Evolutionary conservation across 331 rosid species (phyloP), one percentile per base, ranked within the genome.

Genomic region (Acacia concinna): DNA sequence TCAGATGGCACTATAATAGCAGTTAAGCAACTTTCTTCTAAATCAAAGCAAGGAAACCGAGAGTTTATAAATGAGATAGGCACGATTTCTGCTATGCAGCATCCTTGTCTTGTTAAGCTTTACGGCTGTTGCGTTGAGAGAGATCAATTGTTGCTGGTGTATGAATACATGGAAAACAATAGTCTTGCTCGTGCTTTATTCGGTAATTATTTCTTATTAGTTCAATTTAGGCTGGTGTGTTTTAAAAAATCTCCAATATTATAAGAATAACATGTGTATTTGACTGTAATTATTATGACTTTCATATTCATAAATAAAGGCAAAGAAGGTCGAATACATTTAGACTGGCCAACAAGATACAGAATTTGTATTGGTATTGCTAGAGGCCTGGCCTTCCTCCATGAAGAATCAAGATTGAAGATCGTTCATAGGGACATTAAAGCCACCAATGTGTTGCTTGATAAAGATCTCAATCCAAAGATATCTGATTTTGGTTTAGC

Each of bases 401-500:
- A 92, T 49, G 93, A 80, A 66, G 97, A 92, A 17, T 92, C 91
- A 20, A 87, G 90, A 83, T 10, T 91, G 32, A 90, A 90, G 85
- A 78, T 91, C 7, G 89, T 90, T 74, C 97, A 90, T 68, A 84
- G 93, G 81, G 94, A 91, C 60, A 89, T 89, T 52, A 91, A 91
- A 78, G 90, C 91, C 11, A 81, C 90, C 17, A 91, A 91, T 74
- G 88, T 91, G 9, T 68, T 91, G 28, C 86, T 89, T 1, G 97
- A 89, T 49, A 88, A 86, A 88, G 81, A 85, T 71, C 89, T 90
- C 20, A 87, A 68, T 25, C 87, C 93, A 0, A 90, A 92, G 67
- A 90, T 90, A 82, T 87, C 94, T 0, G 93, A 92, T 78, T 91
- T 91, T 71, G 97, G 97, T 27, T 77, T 91, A 75, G 97, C 97